phyloP scores from a whole-genome alignment of 2,329 filamentous ascomycete species.

The Cladosporium sp. region DNA sequence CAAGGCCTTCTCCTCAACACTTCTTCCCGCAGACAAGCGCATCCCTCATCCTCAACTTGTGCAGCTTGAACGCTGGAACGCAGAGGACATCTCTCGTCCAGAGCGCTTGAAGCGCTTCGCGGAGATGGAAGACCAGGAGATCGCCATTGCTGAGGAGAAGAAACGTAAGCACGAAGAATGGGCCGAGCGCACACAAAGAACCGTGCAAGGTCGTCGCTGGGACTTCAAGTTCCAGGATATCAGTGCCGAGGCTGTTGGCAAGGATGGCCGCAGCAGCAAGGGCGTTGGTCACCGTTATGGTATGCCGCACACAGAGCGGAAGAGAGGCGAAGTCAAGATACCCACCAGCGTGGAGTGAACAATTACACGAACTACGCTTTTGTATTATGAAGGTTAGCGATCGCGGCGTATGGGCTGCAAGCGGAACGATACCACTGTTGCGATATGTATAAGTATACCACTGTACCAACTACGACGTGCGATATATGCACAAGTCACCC shows the following conservation, averaged over 20 bases:
- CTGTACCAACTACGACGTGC: slow-evolving; percentile 8
- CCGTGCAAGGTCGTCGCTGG: slow-evolving; percentile 49
- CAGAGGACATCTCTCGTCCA: slow-evolving; percentile 34
- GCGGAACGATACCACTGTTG: slow-evolving; percentile 12
- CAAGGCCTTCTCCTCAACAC: slow-evolving; percentile 54
- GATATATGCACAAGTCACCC: background rate
- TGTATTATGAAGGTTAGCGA: slow-evolving; percentile 10
- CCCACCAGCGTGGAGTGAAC: slow-evolving; percentile 52
- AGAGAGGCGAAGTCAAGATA: slow-evolving; percentile 61
- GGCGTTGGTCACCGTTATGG: slow-evolving; percentile 60
- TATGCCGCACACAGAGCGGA: slow-evolving; percentile 58
- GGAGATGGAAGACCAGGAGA: slow-evolving; percentile 24
- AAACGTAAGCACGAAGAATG: slow-evolving; percentile 42
- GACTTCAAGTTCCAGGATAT: slow-evolving; percentile 59
- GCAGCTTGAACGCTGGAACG: slow-evolving; percentile 43
- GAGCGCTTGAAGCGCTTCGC: slow-evolving; percentile 36
- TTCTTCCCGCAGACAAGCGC: slow-evolving; percentile 59
- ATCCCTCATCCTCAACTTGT: slow-evolving; percentile 61
- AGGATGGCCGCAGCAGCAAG: slow-evolving; percentile 48
- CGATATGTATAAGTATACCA: slow-evolving; percentile 11
- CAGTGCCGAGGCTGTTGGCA: slow-evolving; percentile 52
- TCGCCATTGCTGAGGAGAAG: slow-evolving; percentile 36
- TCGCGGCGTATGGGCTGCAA: slow-evolving; percentile 1
- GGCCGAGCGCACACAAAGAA: slow-evolving; percentile 39
- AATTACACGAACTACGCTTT: background rate